Percentiles rank a stretch among this genome's conserved stretches.
Conservation (phyloP, 768 basidiomycete genomes). For the Gelatoporia subvermispora region DNA sequence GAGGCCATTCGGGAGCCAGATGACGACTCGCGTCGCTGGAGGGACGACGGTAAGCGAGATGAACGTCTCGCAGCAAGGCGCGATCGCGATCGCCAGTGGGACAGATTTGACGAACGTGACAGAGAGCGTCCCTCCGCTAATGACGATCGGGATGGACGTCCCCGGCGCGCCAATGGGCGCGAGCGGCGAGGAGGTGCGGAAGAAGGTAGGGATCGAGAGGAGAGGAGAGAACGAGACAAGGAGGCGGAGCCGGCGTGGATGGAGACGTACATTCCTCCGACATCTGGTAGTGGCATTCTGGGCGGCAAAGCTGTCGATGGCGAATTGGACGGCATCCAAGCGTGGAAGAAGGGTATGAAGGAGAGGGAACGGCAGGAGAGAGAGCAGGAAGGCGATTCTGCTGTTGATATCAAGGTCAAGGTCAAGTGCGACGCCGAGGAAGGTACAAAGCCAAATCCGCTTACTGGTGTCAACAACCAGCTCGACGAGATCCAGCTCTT, state of each 20-base stretch:
- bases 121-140: constrained; percentile 29
- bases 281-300: constrained; percentile 53
- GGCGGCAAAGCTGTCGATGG: constrained; percentile 57
- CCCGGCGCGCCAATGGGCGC: constrained; percentile 53
- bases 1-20: constrained; percentile 46
- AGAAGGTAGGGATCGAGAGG: constrained; percentile 43
- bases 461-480: constrained; percentile 26
- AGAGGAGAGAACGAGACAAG: constrained; percentile 47
- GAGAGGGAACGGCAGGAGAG: constrained; percentile 64
- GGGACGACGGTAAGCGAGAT: constrained; percentile 79
- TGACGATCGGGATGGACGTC: constrained; percentile 68
- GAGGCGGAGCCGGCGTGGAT: constrained; percentile 93
- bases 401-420: constrained; percentile 11
- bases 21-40: constrained; percentile 73
- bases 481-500: constrained; percentile 84
- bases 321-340: constrained; percentile 79
- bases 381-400: constrained; percentile 24
- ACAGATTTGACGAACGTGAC: constrained; percentile 39
- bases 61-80: constrained; percentile 65
- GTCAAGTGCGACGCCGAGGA: neutral
- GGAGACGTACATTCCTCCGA: constrained; percentile 76
- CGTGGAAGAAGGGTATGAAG: constrained; percentile 82
- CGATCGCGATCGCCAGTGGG: constrained; percentile 41
- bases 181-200: constrained; percentile 59
- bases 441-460: constrained; percentile 1